phyloP scores from a whole-genome alignment of 352 stramenopile genomes.

The Pythium coloratum region DNA sequence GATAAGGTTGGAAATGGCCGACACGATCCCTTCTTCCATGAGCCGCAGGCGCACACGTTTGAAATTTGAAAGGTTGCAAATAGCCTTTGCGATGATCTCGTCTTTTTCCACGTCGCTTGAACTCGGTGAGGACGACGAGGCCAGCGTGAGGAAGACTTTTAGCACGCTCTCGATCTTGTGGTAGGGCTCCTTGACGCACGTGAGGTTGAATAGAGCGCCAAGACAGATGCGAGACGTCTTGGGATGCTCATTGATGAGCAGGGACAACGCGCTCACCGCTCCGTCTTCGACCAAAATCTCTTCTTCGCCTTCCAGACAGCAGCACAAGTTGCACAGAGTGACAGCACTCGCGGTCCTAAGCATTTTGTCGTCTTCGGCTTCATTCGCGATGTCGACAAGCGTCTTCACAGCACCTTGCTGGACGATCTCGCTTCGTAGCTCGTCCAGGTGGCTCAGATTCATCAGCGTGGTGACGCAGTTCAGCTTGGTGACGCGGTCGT shows the following conservation, averaged over 20 bases:
- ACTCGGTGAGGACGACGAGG: constrained; percentile 27
- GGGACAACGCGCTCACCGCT: constrained; percentile 72
- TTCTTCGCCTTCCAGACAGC: constrained; percentile 68
- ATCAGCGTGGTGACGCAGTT: constrained; percentile 86
- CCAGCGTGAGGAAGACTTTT: constrained; percentile 72
- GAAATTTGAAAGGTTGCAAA: constrained; percentile 90
- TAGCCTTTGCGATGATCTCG: constrained; percentile 64
- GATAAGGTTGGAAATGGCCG: constrained; percentile 61
- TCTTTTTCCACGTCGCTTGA: constrained; percentile 26
- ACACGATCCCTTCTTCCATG: constrained; percentile 89
- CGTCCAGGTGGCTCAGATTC: constrained; percentile 76
- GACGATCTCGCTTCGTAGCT: constrained; percentile 59
- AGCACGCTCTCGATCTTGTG: constrained; percentile 85
- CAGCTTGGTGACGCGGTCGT: constrained; percentile 57
- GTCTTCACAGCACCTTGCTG: constrained; percentile 75
- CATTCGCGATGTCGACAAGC: constrained; percentile 68
- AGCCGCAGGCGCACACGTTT: constrained; percentile 77
- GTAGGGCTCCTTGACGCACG: constrained; percentile 83
- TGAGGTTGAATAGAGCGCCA: constrained; percentile 88
- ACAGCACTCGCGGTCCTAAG: constrained; percentile 81
- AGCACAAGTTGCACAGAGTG: constrained; percentile 87
- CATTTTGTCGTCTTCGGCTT: constrained; percentile 52
- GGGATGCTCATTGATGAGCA: constrained; percentile 78
- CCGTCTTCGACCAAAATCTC: constrained; percentile 80
- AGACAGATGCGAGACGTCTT: constrained; percentile 68